A percentile compares a stretch with the other conserved stretches of the same genome.
Evolutionary conservation across 441 rosid genomes (phyloP).

Genomic region (Pelargonium cotyledonis): DNA sequence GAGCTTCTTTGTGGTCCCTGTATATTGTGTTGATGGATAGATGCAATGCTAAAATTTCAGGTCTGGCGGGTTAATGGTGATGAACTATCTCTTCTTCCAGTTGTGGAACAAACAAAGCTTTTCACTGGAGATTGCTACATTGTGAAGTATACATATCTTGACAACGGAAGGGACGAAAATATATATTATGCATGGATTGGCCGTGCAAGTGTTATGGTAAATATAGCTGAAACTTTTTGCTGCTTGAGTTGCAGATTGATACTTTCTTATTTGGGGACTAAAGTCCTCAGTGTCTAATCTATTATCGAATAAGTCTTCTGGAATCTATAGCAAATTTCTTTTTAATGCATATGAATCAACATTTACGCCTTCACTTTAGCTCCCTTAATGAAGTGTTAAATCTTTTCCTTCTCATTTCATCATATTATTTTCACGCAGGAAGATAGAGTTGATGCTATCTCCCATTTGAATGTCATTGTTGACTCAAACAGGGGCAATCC

Average conservation of each 20-base stretch:
- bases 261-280: conserved; percentile 14
- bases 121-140: conserved; percentile 83
- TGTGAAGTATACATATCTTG: conserved; percentile 69
- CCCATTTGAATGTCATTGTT: conserved; percentile 34
- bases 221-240: neutral
- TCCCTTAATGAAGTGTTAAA: conserved; percentile 8
- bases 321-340: neutral
- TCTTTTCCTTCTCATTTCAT: conserved; percentile 8
- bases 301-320: neutral
- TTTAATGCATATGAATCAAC: neutral
- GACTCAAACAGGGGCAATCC: conserved; percentile 43
- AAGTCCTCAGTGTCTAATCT: conserved; percentile 8
- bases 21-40: conserved; percentile 3
- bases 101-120: conserved; percentile 63
- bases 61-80: conserved; percentile 70
- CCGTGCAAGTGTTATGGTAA: conserved; percentile 51
- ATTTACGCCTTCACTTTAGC: neutral
- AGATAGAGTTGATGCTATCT: conserved; percentile 46
- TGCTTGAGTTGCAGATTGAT: neutral
- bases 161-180: conserved; percentile 57
- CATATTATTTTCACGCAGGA: conserved; percentile 38
- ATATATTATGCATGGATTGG: conserved; percentile 82
- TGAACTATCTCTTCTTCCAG: conserved; percentile 47
- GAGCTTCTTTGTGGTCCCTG: conserved; percentile 14
- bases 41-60: conserved; percentile 30